A percentile compares a stretch with the other conserved stretches of the same genome.
Evolutionary conservation across 148 eudicot genomes (phyloP).

Genomic region (Amaranthus cruentus): DNA sequence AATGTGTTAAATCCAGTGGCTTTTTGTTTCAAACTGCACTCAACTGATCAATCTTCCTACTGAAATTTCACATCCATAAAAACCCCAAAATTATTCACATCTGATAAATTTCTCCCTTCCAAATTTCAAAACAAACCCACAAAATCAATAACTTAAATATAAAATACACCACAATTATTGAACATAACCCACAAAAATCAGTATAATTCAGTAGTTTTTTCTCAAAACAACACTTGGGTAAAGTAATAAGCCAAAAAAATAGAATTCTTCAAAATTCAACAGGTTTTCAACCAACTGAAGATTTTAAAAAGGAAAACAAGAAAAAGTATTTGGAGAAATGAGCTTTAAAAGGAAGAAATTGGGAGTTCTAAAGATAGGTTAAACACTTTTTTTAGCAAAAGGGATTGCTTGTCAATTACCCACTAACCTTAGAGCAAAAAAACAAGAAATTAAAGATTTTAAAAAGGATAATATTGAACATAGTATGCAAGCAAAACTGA

Average conservation of each 20-base stretch:
- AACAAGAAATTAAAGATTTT: neutral
- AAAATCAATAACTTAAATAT: neutral
- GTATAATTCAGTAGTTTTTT: slow-evolving; percentile 3
- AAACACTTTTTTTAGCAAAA: neutral
- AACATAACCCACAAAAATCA: neutral
- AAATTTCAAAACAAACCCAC: neutral
- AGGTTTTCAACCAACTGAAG: slow-evolving; percentile 20
- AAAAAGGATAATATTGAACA: too few relatives aligned
- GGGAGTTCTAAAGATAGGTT: neutral
- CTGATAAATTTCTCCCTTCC: neutral
- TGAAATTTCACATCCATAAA: neutral
- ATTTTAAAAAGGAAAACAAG: neutral
- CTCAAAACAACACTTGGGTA: neutral
- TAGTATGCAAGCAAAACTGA: neutral
- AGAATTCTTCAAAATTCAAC: slow-evolving; percentile 18
- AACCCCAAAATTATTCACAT: neutral
- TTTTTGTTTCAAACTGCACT: too few relatives aligned
- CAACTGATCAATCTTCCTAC: neutral
- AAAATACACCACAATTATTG: neutral
- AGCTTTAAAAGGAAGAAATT: neutral
- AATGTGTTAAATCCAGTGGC: too few relatives aligned
- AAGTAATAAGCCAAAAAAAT: neutral
- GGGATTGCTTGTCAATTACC: slow-evolving; percentile 5
- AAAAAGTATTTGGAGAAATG: slow-evolving; percentile 2
- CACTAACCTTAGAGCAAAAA: neutral